Evolutionary conservation across 2,329 filamentous ascomycete species (phyloP), one percentile per base, ranked within the genome.

Genomic region (Fusarium luffae): DNA sequence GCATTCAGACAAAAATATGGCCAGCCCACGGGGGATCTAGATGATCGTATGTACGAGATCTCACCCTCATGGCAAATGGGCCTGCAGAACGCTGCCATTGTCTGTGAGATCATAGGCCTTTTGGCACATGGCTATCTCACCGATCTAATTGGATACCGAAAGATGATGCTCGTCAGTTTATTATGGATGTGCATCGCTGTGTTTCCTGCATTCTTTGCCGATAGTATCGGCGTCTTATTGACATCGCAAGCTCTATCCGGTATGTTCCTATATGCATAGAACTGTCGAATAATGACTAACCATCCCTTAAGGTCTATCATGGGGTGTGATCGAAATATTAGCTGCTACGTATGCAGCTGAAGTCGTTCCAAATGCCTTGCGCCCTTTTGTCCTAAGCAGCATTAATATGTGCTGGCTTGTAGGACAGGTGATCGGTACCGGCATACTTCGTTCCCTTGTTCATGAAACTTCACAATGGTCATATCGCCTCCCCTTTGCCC

Each of bases 391-490:
- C 3, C 79, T 80, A 0, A 78, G 76, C 8, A 81, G 81, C 50
- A 77, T 80, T 49, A 84, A 84, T 57, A 73, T 83, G 62, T 83
- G 81, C 58, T 83, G 80, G 77, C 74, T 80, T 12, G 77, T 82
- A 11, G 82, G 82, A 2, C 81, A 83, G 54, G 69, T 84, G 13
- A 70, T 81, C 4, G 76, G 75, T 0, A 76, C 77, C 1, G 79
- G 77, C 0, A 77, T 83, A 5, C 74, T 81, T 18, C 74, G 77
- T 21, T 75, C 69, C 7, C 70, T 83, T 5, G 59, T 79, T 5
- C 60, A 75, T 30, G 67, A 75, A 7, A 68, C 66, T 1, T 75
- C 77, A 0, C 66, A 83, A 54, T 73, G 70, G 70, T 63, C 70
- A 8, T 73, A 71, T 60, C 49, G 70, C 3, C 79, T 76, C 7